Evolutionary conservation across 2,329 filamentous ascomycete species (phyloP), one percentile per base, ranked within the genome.

Genomic region (Didymosphaeria variabile): DNA sequence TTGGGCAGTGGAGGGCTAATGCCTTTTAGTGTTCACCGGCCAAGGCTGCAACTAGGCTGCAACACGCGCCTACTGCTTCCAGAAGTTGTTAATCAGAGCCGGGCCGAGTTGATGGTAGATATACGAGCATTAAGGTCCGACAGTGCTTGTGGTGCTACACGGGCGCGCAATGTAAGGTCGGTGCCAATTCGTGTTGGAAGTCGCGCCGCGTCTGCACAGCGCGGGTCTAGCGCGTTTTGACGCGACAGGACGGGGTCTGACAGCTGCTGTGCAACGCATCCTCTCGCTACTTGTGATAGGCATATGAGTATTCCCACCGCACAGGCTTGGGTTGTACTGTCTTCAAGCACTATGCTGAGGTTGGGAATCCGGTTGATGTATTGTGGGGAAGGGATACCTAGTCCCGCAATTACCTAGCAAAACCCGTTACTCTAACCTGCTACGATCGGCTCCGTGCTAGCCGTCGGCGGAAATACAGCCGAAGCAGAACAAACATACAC

Each of bases 141-240:
- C n/a, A n/a, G 17, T 44, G 40, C 12, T 23, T 21, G 19, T 19
- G 42, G 42, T 23, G 42, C n/a, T 23, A 5, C 6, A 13, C 19
- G 5, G n/a, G 42, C 12, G 42, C n/a, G 8, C 42, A 45, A 45
- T 45, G 42, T 45, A 21, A 45, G 42, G 19, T 45, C 40, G 19
- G n/a, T 44, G 17, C 15, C 26, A 29, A 29, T 29, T 29, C n/a
- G 26, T 29, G 6, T 29, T 29, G 26, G 6, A 12, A 26, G n/a
- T 17, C 17, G n/a, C 34, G 13, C n/a, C 29, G 31, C 29, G 47
- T 50, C 17, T n/a, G 34, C 10, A 32, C 19, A 3, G 17, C n/a
- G 19, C 49, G 49, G 12, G 38, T 32, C 32, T 52, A 38, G 49
- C 49, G 49, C 23, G 49, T 52, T 26, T 40, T 38, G 32, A 52